Conservation (phyloP, 306 rosid genomes). For the Cicer bijugum region DNA sequence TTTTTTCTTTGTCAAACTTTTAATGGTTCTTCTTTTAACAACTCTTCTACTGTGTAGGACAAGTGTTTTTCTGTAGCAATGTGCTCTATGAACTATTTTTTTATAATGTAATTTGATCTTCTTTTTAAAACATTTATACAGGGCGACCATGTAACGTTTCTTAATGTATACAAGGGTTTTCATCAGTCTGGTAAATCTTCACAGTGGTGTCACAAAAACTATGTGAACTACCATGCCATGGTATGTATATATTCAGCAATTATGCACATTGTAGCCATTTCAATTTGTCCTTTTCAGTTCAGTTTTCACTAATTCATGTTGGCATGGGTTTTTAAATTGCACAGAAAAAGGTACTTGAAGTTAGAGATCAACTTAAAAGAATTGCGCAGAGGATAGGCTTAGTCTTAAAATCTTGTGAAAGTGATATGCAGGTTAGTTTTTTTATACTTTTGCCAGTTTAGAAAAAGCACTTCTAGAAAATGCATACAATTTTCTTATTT, state of each 20-base stretch:
- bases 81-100: conserved; percentile 1
- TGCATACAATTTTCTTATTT: conserved; percentile 29
- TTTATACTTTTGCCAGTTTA: neutral
- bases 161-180: conserved; percentile 88
- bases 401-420: conserved; percentile 70
- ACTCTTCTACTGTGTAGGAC: conserved; percentile 23
- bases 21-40: conserved; percentile 25
- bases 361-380: conserved; percentile 88
- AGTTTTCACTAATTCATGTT: conserved; percentile 33
- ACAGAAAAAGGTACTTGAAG: conserved; percentile 86
- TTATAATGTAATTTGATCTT: conserved; percentile 23
- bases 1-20: conserved; percentile 30
- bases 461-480: conserved; percentile 15
- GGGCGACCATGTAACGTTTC: conserved; percentile 93
- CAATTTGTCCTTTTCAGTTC: conserved; percentile 38
- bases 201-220: conserved; percentile 94
- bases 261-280: conserved; percentile 18
- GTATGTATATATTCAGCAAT: conserved; percentile 56
- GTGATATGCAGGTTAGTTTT: conserved; percentile 67
- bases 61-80: conserved; percentile 9
- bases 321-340: conserved; percentile 44
- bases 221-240: conserved; percentile 90
- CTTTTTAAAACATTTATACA: conserved; percentile 51
- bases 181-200: conserved; percentile 93
- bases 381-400: conserved; percentile 84